Conservation (phyloP, 805 yeast genomes). For the Nadsonia fulvescens region DNA sequence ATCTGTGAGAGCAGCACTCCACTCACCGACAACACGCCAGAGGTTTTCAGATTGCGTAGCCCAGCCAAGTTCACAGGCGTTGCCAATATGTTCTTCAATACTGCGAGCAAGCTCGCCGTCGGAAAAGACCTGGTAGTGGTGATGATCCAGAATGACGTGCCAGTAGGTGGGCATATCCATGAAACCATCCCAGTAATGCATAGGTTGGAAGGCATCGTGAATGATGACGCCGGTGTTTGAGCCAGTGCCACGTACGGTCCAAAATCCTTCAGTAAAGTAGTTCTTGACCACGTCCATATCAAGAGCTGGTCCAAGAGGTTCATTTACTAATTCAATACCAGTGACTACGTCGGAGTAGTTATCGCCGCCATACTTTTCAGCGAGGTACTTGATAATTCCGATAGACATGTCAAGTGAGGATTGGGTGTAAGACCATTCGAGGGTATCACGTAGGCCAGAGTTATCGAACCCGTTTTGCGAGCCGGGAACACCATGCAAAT, state of each 20-base stretch:
- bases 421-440: slow-evolving; percentile 32
- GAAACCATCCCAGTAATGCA: slow-evolving; percentile 45
- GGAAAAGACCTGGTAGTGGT: slow-evolving; percentile 76
- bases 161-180: slow-evolving; percentile 28
- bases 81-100: slow-evolving; percentile 42
- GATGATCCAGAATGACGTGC: slow-evolving; percentile 73
- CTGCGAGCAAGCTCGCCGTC: slow-evolving; percentile 37
- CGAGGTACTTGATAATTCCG: slow-evolving; percentile 34
- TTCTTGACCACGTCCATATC: slow-evolving; percentile 39
- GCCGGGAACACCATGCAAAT: slow-evolving; percentile 92
- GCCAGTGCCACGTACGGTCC: slow-evolving; percentile 34
- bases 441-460: slow-evolving; percentile 61
- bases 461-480: slow-evolving; percentile 94
- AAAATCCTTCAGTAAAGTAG: slow-evolving; percentile 48
- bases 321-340: slow-evolving; percentile 76
- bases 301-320: slow-evolving; percentile 64
- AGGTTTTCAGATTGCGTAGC: slow-evolving; percentile 33
- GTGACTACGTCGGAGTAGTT: slow-evolving; percentile 53
- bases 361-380: slow-evolving; percentile 43
- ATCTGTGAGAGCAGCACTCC: slow-evolving; percentile 84
- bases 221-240: slow-evolving; percentile 42
- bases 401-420: slow-evolving; percentile 35
- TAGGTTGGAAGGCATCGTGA: slow-evolving; percentile 65
- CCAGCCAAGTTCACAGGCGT: slow-evolving; percentile 35
- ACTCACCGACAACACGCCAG: slow-evolving; percentile 74